Evolutionary conservation across 2,329 filamentous ascomycete species (phyloP).

Genomic region (Apiospora koreana): DNA sequence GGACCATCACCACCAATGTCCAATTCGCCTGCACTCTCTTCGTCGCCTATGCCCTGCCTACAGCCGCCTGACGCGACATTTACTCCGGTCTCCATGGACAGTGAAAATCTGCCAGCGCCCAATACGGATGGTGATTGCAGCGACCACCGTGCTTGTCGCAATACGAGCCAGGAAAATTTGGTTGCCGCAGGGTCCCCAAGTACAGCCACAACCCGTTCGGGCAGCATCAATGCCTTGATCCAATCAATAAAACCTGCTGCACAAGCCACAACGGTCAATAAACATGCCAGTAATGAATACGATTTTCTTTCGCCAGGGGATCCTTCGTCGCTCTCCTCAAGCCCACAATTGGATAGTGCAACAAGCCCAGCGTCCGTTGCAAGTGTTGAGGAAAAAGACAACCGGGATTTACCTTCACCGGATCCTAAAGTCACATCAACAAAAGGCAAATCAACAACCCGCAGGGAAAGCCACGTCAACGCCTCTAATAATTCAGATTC

Average conservation of each 20-base stretch:
- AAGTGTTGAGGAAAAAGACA: slow-evolving; percentile 1
- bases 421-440: background rate
- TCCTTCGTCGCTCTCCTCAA: slow-evolving; percentile 1
- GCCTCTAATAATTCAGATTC: slow-evolving; percentile 1
- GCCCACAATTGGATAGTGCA: slow-evolving; percentile 1
- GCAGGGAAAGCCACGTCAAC: slow-evolving; percentile 9
- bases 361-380: slow-evolving; percentile 4
- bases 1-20: slow-evolving; percentile 26
- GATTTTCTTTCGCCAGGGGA: slow-evolving; percentile 30
- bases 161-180: slow-evolving; percentile 1
- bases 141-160: slow-evolving; percentile 10
- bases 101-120: slow-evolving; percentile 19
- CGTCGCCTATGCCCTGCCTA: slow-evolving; percentile 34
- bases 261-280: slow-evolving; percentile 26
- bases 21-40: slow-evolving; percentile 29
- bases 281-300: slow-evolving; percentile 28
- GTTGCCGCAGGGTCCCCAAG: slow-evolving; percentile 6
- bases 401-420: background rate
- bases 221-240: slow-evolving; percentile 30
- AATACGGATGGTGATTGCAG: background rate
- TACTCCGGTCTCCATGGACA: slow-evolving; percentile 35
- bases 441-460: background rate
- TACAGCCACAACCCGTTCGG: slow-evolving; percentile 22
- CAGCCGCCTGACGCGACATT: slow-evolving; percentile 27
- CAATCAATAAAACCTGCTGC: slow-evolving; percentile 33